Percentiles rank a stretch among this genome's conserved stretches.
phyloP scores from a whole-genome alignment of 805 yeast genomes.

The Saccharomycopsis sp. region DNA sequence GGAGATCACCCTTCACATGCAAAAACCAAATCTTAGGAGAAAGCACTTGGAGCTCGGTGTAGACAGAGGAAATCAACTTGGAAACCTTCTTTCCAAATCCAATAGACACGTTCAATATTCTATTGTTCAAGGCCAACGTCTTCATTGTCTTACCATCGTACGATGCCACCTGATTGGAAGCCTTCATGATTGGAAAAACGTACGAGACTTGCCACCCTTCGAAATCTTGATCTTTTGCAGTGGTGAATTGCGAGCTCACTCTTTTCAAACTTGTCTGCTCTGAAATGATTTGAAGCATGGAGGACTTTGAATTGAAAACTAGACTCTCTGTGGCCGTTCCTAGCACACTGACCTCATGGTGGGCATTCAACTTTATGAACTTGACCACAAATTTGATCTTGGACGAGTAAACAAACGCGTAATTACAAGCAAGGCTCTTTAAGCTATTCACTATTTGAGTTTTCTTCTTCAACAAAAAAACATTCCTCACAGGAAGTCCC shows the following conservation, averaged over 20 bases:
- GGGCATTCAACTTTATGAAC: constrained; percentile 14
- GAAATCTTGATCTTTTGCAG: not conserved
- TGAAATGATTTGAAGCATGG: not conserved
- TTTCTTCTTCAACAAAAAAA: constrained; percentile 26
- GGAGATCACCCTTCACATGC: constrained; percentile 22
- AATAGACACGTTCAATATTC: constrained; percentile 27
- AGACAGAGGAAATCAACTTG: constrained; percentile 24
- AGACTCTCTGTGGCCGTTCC: too few relatives aligned
- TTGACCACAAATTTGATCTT: constrained; percentile 23
- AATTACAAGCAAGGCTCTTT: constrained; percentile 25
- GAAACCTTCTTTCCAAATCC: constrained; percentile 28
- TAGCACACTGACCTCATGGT: too few relatives aligned
- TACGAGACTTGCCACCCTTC: constrained; percentile 18
- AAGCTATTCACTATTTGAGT: constrained; percentile 25
- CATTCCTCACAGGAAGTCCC: constrained; percentile 29
- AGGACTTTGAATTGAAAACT: too few relatives aligned
- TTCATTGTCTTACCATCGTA: constrained; percentile 23
- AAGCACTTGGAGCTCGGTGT: constrained; percentile 23
- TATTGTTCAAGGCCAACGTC: constrained; percentile 29
- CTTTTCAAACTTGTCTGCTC: too few relatives aligned
- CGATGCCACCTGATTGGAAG: constrained; percentile 24
- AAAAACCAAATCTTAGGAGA: constrained; percentile 32
- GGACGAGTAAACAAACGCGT: constrained; percentile 26
- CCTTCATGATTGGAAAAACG: constrained; percentile 30
- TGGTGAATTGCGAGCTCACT: too few relatives aligned